Percentiles rank a stretch among this genome's conserved stretches.
These are phyloP conservation scores for Colletotrichum tanaceti DNA, from an alignment of 2,329 filamentous ascomycete genomes.

Conservation along the genomic window DNA sequence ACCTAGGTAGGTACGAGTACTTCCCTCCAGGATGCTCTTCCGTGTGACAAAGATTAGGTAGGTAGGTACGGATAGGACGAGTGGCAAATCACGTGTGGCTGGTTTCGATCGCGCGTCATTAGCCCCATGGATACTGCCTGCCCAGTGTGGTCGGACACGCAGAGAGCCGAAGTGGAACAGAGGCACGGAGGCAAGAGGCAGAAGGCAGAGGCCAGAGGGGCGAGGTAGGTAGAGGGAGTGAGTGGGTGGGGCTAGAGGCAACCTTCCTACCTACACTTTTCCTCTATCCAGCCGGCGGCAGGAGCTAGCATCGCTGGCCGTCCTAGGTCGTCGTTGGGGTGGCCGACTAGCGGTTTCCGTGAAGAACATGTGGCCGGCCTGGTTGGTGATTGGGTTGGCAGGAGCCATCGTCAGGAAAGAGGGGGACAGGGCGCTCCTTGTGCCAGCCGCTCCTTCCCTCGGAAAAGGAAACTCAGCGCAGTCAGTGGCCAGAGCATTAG, in stretches of 20 bases:
- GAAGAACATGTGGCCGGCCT: slow-evolving; percentile 23
- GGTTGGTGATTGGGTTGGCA: slow-evolving; percentile 25
- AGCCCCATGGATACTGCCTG: slow-evolving; percentile 12
- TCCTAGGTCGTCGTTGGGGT: slow-evolving; percentile 1
- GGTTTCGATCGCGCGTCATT: slow-evolving; percentile 10
- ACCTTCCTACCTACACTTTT: background rate
- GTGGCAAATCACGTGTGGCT: no score
- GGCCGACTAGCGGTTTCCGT: slow-evolving; percentile 21
- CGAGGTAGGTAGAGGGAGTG: no score
- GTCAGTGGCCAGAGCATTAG: slow-evolving; percentile 7
- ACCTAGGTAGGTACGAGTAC: no score
- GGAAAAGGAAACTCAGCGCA: background rate
- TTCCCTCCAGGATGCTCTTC: background rate
- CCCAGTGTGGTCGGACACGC: background rate
- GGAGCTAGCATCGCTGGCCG: slow-evolving; percentile 20
- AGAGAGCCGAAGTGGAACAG: background rate
- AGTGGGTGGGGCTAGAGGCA: background rate
- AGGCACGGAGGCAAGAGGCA: background rate
- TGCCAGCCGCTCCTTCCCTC: slow-evolving; percentile 7
- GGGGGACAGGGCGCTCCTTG: slow-evolving; percentile 1
- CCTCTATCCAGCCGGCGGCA: slow-evolving; percentile 5
- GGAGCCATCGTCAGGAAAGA: background rate
- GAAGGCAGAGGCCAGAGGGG: no score
- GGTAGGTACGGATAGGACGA: no score
- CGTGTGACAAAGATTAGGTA: slow-evolving; percentile 3